Evolutionary conservation across 2,329 filamentous ascomycete species (phyloP).

Genomic region (Monosporascus sp.): DNA sequence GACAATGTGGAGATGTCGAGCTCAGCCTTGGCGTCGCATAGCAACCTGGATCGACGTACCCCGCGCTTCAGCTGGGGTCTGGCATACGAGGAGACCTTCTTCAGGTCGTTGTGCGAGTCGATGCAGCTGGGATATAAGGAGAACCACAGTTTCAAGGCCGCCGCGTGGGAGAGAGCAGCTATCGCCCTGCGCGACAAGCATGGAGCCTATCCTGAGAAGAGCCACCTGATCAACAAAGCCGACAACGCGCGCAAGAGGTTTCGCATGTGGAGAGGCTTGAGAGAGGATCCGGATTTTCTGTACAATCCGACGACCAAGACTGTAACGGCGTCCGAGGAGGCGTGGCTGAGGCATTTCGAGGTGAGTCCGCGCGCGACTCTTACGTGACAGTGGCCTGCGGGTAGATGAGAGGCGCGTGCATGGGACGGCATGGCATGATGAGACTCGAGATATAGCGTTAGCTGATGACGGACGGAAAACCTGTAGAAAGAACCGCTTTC

Average conservation of each 20-base stretch:
- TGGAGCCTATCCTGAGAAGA: conserved; percentile 54
- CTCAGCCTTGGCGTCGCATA: conserved; percentile 18
- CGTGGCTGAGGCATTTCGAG: conserved; percentile 53
- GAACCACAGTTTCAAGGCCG: conserved; percentile 57
- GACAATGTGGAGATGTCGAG: conserved; percentile 21
- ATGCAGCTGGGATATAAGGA: conserved; percentile 52
- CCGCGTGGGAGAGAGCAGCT: conserved; percentile 56
- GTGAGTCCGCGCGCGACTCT: conserved; percentile 30
- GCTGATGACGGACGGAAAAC: not conserved
- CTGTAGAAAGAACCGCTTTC: conserved; percentile 53
- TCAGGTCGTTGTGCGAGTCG: conserved; percentile 55
- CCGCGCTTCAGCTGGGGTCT: conserved; percentile 58
- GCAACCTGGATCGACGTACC: conserved; percentile 26
- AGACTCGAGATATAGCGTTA: not conserved
- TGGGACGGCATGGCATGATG: not conserved
- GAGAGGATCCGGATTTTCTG: conserved; percentile 52
- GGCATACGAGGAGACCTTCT: conserved; percentile 56
- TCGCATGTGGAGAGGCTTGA: conserved; percentile 54
- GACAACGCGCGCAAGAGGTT: conserved; percentile 61
- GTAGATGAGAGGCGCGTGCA: no score
- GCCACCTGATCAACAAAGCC: conserved; percentile 59
- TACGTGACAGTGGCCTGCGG: no score
- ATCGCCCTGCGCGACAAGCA: conserved; percentile 50
- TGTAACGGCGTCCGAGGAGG: conserved; percentile 52
- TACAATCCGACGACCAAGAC: conserved; percentile 47